Percentiles rank a stretch among this genome's conserved stretches.
Evolutionary conservation across 768 basidiomycete species (phyloP).

Genomic region (Exidia glandulosa): DNA sequence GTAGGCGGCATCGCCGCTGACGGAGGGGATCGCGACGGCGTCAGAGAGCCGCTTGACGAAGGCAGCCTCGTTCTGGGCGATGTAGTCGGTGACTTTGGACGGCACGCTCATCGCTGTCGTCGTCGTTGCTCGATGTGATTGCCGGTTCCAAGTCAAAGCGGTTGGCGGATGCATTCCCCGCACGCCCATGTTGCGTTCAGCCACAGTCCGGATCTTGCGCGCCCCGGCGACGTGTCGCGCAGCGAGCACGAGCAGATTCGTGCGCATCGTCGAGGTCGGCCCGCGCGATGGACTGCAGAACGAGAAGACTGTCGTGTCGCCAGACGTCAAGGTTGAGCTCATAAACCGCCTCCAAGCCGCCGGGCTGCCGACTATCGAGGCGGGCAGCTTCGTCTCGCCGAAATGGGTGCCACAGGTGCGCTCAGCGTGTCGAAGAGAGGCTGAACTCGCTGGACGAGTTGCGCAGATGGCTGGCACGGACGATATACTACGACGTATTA

Average conservation of each 20-base stretch:
- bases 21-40: constrained; percentile 77
- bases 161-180: too few species aligned
- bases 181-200: not conserved
- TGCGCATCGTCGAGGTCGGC: constrained; percentile 74
- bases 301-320: constrained; percentile 61
- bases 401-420: constrained; percentile 86
- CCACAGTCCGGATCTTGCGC: not conserved
- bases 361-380: constrained; percentile 63
- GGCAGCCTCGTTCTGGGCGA: constrained; percentile 57
- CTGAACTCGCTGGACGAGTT: not conserved
- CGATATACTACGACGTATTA: constrained; percentile 39
- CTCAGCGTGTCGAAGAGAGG: not conserved
- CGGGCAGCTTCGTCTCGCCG: constrained; percentile 84
- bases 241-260: constrained; percentile 2
- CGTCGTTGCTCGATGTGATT: not conserved
- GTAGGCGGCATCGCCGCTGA: constrained; percentile 59
- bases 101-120: not conserved
- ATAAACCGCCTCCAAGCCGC: constrained; percentile 62
- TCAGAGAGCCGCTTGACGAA: constrained; percentile 73
- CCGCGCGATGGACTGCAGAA: constrained; percentile 91
- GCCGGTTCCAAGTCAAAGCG: too few species aligned
- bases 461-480: constrained; percentile 78
- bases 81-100: constrained; percentile 23
- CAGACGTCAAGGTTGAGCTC: constrained; percentile 66
- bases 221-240: not conserved